Base-by-base conservation (phyloP, 257 asterid genomes). In the Nyctanthes arbortristis region DNA sequence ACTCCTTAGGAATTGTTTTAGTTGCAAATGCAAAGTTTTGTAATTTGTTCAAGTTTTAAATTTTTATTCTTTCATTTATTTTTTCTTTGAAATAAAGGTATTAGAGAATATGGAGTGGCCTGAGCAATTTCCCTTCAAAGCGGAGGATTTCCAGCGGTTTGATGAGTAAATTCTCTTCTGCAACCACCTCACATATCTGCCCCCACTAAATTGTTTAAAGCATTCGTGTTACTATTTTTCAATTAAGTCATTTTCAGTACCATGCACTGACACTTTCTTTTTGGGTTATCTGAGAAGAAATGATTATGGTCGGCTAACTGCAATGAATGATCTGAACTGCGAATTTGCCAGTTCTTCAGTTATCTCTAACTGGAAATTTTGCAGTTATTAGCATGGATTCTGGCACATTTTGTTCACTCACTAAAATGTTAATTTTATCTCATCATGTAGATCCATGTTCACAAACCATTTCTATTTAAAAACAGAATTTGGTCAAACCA, bases 71-170 rank as follows among this genome's bases (percentile, higher is more conserved):
- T 56, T 67, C 27, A 35, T 55, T 25, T 34, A 2, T 61, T 60
- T 58, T 11, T 34, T 71, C 36, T 77, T 56, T 66, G 32, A 18
- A 58, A 1, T 73, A 25, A 72, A 93, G 99, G 97, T 84, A 62
- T 72, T 93, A 79, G 95, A 89, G 85, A 84, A 88, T 78, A 88
- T 93, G 77, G 90, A 87, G 27, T 93, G 99, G 97, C 97, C 99
- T 9, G 86, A 84, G 77, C 88, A 91, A 54, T 91, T 89, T 78
- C 99, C 99, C 14, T 93, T 93, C 85, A 93, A 78, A 87, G 95
- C 81, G 16, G 97, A 89, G 84, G 96, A 93, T 79, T 93, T 93
- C 77, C 93, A 78, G 85, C 93, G 99, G 27, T 93, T 76, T 80
- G 99, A 93, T 65, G 99, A 89, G 99, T 93, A 85, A 71, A 63